Base-by-base conservation (phyloP, 805 yeast species). In the Yamadazyma akitaensis region DNA sequence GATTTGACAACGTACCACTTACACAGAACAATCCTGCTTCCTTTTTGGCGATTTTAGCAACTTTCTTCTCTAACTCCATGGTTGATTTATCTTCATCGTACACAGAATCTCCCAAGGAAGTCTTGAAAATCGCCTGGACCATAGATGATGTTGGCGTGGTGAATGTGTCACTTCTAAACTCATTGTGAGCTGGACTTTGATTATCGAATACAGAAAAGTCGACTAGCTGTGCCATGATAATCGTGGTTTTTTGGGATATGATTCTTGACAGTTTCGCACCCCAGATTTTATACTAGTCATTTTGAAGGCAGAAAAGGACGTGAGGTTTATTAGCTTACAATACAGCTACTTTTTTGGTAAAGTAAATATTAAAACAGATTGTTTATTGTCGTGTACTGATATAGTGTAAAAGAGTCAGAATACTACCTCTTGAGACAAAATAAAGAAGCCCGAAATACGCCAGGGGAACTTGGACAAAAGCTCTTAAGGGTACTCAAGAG, bases 1-100 rank as follows among this genome's bases (percentile, higher is more conserved):
- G 98, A 67, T 91, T 91, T 10, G 96, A 84, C 65, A 91, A 66
- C 5, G 97, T 92, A 39, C 98, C 97, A 18, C 95, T 85, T 17
- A 83, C 88, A 66, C 95, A 88, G 65, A 75, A 91, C 43, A 89
- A 63, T 11, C 87, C 97, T 1, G 88, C 85, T 54, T 82, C 88
- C 56, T 84, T 87, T 14, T 95, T 96, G 6, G 95, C 75, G 46
- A 90, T 55, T 19, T 71, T 67, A 5, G 88, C 85, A 46, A 91
- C 80, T 46, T 76, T 75, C 9, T 65, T 59, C 62, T 90, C 94
- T 38, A 91, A 68, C 17, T 68, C 76, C 25, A 74, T 62, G 19
- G 96, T 88, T 53, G 84, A 81, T 17, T 66, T 65, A 62, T 91
- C 98, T 62, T 91, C 97, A 52, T 80, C 75, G 67, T 88, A 88